Evolutionary conservation across 176 grass and related monocot species (phyloP).

Genomic region (Pontederia crassipes): DNA sequence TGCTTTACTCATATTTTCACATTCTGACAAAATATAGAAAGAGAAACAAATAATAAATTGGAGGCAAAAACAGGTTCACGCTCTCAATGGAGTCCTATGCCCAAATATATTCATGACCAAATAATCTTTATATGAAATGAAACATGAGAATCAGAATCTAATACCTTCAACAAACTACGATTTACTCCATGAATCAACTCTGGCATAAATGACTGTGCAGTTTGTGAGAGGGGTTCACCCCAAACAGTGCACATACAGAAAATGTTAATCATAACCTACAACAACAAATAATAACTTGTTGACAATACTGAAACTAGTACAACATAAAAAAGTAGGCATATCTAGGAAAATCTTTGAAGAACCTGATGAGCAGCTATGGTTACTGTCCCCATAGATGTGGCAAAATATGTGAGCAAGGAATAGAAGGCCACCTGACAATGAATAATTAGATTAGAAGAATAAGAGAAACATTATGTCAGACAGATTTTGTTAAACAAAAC

Average conservation of each 20-base stretch:
- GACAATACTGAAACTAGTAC: slow-evolving; percentile 19
- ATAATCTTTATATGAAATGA: slow-evolving; percentile 2
- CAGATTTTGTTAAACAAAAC: too few relatives aligned
- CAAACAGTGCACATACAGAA: slow-evolving; percentile 93
- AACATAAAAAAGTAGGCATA: slow-evolving; percentile 4
- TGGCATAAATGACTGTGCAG: slow-evolving; percentile 94
- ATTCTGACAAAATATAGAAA: too few relatives aligned
- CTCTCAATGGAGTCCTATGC: too few relatives aligned
- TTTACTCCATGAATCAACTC: slow-evolving; percentile 87
- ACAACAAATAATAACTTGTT: slow-evolving; percentile 8
- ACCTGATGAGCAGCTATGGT: slow-evolving; percentile 90
- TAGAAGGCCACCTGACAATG: slow-evolving; percentile 81
- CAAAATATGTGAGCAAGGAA: slow-evolving; percentile 84
- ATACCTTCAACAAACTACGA: slow-evolving; percentile 77
- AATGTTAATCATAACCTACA: slow-evolving; percentile 97
- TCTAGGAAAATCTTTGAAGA: background rate
- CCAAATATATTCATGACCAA: background rate
- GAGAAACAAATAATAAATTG: too few relatives aligned
- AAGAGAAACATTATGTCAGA: background rate
- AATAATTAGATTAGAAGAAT: slow-evolving; percentile 20
- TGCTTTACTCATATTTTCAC: too few relatives aligned
- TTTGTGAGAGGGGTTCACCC: slow-evolving; percentile 97
- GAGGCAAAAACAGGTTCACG: too few relatives aligned
- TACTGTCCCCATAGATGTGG: slow-evolving; percentile 81
- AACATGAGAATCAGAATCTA: slow-evolving; percentile 2